phyloP scores from a whole-genome alignment of 1,139 yeast species.

The Zhuliangozyma parablackwelliae region DNA sequence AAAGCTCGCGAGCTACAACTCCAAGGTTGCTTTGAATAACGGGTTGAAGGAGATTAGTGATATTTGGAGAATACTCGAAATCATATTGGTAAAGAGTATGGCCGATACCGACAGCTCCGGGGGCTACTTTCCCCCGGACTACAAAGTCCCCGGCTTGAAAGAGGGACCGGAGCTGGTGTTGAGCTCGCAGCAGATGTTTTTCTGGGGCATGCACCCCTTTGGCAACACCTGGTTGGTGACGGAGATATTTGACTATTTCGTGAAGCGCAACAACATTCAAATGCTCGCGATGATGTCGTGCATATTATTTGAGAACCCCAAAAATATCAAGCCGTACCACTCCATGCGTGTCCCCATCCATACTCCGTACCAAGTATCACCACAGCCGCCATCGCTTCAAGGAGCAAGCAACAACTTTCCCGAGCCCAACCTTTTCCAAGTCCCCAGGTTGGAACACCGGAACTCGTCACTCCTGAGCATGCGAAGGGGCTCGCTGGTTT shows the following conservation, averaged over 20 bases:
- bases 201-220: conserved; percentile 82
- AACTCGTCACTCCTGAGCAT: conserved; percentile 21
- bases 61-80: conserved; percentile 70
- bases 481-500: conserved; percentile 14
- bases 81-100: conserved; percentile 32
- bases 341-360: conserved; percentile 37
- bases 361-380: conserved; percentile 41
- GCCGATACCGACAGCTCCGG: neutral
- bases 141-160: neutral
- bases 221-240: conserved; percentile 74
- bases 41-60: conserved; percentile 64
- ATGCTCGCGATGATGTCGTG: conserved; percentile 90
- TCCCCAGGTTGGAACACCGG: conserved; percentile 5
- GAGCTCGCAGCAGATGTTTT: conserved; percentile 24
- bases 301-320: conserved; percentile 45
- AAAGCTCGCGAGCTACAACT: conserved; percentile 62
- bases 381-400: conserved; percentile 26
- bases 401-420: neutral
- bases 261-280: conserved; percentile 63
- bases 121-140: neutral
- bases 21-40: conserved; percentile 63
- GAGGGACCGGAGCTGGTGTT: no score
- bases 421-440: neutral
- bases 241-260: conserved; percentile 63
- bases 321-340: conserved; percentile 12